Conservation (phyloP, 1,284 basidiomycete genomes). For the Somion occarium region DNA sequence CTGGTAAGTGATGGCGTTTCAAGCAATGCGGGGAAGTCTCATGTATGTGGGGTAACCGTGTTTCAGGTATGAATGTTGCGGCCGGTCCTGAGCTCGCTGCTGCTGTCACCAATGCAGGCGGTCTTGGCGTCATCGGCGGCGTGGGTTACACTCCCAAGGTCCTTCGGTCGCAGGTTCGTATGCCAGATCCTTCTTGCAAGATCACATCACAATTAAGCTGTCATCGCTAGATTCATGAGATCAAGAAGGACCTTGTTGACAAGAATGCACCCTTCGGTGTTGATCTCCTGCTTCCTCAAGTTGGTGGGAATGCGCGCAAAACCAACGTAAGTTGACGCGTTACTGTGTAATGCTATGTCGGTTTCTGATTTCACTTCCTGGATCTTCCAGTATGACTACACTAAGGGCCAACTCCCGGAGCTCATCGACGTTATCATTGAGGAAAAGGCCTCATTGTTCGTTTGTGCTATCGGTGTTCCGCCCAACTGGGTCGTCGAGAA, state of each 20-base stretch:
- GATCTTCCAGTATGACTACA: slow-evolving; percentile 65
- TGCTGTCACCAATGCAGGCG: slow-evolving; percentile 84
- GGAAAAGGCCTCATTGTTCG: slow-evolving; percentile 78
- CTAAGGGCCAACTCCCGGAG: slow-evolving; percentile 74
- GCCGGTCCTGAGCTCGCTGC: slow-evolving; percentile 83
- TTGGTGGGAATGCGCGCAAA: slow-evolving; percentile 78
- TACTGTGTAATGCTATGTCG: neutral
- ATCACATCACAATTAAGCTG: neutral
- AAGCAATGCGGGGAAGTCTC: neutral
- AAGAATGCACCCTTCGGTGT: slow-evolving; percentile 82
- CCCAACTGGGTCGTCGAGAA: slow-evolving; percentile 73
- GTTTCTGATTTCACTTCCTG: neutral
- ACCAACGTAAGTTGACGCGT: slow-evolving; percentile 59
- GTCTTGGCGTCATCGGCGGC: slow-evolving; percentile 85
- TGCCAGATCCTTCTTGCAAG: neutral
- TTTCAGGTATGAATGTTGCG: slow-evolving; percentile 75
- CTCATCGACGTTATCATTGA: slow-evolving; percentile 86
- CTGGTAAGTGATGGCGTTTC: slow-evolving; percentile 40
- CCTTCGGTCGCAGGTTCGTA: slow-evolving; percentile 59
- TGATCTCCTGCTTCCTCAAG: slow-evolving; percentile 79
- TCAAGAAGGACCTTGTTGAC: slow-evolving; percentile 69
- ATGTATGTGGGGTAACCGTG: neutral
- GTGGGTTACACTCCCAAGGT: slow-evolving; percentile 77
- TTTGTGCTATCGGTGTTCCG: slow-evolving; percentile 84
- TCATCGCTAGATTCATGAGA: slow-evolving; percentile 55